These are phyloP conservation scores for Phytopythium cucurbitacearum DNA, from an alignment of 352 stramenopile genomes.

Conservation along the genomic window DNA sequence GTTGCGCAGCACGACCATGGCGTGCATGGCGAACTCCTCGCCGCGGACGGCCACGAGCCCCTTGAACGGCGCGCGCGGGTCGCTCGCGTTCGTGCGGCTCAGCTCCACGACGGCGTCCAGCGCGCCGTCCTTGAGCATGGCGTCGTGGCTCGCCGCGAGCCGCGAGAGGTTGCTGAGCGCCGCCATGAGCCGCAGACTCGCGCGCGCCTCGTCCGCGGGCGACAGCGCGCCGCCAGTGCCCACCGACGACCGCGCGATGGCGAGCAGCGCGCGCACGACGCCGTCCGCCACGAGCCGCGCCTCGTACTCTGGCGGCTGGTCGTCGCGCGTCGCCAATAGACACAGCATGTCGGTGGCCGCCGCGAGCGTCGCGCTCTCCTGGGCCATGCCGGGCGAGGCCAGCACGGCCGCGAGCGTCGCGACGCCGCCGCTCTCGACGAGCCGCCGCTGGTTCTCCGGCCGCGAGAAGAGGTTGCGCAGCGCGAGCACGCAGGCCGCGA, in stretches of 20 bases:
- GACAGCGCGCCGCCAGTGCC: slow-evolving; percentile 14
- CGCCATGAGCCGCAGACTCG: slow-evolving; percentile 59
- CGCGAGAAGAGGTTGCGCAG: slow-evolving; percentile 69
- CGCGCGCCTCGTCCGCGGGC: slow-evolving; percentile 21
- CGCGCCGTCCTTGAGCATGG: slow-evolving; percentile 71
- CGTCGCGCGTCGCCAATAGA: slow-evolving; percentile 49
- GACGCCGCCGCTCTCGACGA: slow-evolving; percentile 59
- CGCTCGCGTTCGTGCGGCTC: slow-evolving; percentile 33
- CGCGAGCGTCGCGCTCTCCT: slow-evolving; percentile 38
- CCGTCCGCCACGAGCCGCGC: slow-evolving; percentile 70
- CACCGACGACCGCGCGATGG: slow-evolving; percentile 46
- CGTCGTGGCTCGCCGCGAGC: slow-evolving; percentile 54
- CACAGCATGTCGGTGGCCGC: slow-evolving; percentile 69
- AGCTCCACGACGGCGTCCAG: slow-evolving; percentile 52
- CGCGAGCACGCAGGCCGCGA: slow-evolving; percentile 55
- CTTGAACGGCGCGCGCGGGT: slow-evolving; percentile 46
- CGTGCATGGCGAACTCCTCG: slow-evolving; percentile 67
- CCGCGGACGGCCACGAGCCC: slow-evolving; percentile 54
- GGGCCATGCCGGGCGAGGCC: slow-evolving; percentile 33
- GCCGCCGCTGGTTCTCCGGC: slow-evolving; percentile 49
- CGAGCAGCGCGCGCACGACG: slow-evolving; percentile 56
- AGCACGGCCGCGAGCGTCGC: slow-evolving; percentile 63
- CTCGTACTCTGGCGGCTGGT: slow-evolving; percentile 26
- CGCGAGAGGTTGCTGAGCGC: slow-evolving; percentile 64
- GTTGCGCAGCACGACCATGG: slow-evolving; percentile 60